Evolutionary conservation across 805 yeast species (phyloP).

Genomic region (Saccharomycopsis fermentans): DNA sequence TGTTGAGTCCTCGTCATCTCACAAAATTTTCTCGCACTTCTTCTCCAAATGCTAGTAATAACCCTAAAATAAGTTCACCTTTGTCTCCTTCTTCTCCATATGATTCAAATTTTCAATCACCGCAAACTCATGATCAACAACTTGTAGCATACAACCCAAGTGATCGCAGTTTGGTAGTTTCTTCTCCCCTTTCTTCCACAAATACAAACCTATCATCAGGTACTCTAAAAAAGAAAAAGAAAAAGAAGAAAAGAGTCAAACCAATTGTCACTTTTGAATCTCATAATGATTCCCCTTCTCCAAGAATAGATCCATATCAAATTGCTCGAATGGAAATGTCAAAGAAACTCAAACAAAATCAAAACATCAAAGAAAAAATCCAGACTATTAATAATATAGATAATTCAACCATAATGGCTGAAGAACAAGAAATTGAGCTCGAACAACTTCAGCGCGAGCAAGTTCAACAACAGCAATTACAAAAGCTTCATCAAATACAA

Average conservation of each 20-base stretch:
- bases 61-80: neutral
- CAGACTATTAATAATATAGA: neutral
- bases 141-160: neutral
- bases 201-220: neutral
- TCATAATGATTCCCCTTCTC: slow-evolving; percentile 3
- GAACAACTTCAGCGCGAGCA: neutral
- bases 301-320: slow-evolving; percentile 12
- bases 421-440: neutral
- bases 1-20: neutral
- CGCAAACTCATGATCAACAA: neutral
- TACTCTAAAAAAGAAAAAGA: neutral
- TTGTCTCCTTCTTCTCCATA: neutral
- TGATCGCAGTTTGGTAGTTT: neutral
- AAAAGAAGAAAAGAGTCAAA: neutral
- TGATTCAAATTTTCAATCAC: neutral
- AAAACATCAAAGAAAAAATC: neutral
- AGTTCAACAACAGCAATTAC: neutral
- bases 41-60: neutral
- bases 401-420: neutral
- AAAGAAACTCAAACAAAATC: slow-evolving; percentile 7
- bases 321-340: slow-evolving; percentile 11
- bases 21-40: neutral
- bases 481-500: neutral
- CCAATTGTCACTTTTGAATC: neutral
- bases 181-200: neutral